A percentile compares a stretch with the other conserved stretches of the same genome.
Evolutionary conservation across 2,329 filamentous ascomycete genomes (phyloP).

Genomic region (Fusarium newnesense): DNA sequence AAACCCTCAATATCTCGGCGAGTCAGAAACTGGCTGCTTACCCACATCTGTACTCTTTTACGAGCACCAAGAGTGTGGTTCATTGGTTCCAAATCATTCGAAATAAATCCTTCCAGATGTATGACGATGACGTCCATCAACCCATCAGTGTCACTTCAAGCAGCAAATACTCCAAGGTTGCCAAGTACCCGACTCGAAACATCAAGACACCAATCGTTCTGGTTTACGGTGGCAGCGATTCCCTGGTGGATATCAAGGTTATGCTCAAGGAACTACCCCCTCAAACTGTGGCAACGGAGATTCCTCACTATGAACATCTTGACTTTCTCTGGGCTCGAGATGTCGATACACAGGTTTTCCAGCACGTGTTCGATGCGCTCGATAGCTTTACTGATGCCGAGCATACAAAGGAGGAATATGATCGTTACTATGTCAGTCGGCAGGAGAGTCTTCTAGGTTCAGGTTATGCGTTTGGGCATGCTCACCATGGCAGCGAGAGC

Average conservation of each 20-base stretch:
- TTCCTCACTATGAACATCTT: conserved; percentile 94
- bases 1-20: conserved; percentile 81
- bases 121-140: conserved; percentile 90
- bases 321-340: conserved; percentile 96
- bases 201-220: conserved; percentile 96
- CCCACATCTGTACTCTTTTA: conserved; percentile 95
- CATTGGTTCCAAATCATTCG: conserved; percentile 99
- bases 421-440: conserved; percentile 64
- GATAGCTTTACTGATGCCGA: conserved; percentile 73
- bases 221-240: conserved; percentile 93
- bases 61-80: conserved; percentile 94
- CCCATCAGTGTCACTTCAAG: conserved; percentile 76
- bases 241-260: conserved; percentile 89
- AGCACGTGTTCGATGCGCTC: conserved; percentile 89
- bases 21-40: conserved; percentile 96
- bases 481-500: conserved; percentile 50
- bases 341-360: conserved; percentile 85
- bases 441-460: conserved; percentile 60
- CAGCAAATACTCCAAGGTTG: conserved; percentile 93
- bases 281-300: conserved; percentile 85
- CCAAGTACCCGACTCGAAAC: conserved; percentile 94
- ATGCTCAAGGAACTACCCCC: conserved; percentile 90
- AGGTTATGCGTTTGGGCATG: conserved; percentile 40
- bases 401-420: conserved; percentile 70
- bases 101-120: conserved; percentile 97